phyloP scores from a whole-genome alignment of 2,329 filamentous ascomycete species.

The Pseudogymnoascus sp. region DNA sequence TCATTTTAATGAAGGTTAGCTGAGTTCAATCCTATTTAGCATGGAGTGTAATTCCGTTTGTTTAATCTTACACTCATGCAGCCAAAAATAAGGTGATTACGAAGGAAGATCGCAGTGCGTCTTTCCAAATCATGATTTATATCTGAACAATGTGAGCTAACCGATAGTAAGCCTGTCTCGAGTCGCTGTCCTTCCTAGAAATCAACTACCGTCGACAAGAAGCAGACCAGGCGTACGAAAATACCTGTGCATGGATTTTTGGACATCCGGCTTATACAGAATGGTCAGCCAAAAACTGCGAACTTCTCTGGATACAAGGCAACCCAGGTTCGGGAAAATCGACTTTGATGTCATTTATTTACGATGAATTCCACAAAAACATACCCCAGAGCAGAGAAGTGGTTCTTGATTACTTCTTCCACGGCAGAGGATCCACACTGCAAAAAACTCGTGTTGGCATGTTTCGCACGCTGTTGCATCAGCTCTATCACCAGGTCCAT shows the following conservation, averaged over 20 bases:
- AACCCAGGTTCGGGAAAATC: constrained; percentile 37
- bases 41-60: not conserved
- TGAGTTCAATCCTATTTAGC: not conserved
- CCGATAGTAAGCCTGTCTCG: constrained; percentile 22
- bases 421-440: constrained; percentile 27
- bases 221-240: constrained; percentile 18
- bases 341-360: constrained; percentile 31
- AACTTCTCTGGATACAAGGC: constrained; percentile 34
- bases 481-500: constrained; percentile 18
- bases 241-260: constrained; percentile 32
- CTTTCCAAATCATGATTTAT: not conserved
- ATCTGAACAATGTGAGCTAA: not conserved
- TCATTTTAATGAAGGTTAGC: not conserved
- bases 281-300: constrained; percentile 20
- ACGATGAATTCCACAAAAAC: constrained; percentile 23
- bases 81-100: not conserved
- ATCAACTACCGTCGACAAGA: constrained; percentile 24
- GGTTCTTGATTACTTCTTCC: constrained; percentile 33
- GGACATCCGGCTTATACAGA: constrained; percentile 19
- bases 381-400: constrained; percentile 9
- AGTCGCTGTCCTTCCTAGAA: constrained; percentile 28
- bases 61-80: not conserved
- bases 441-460: constrained; percentile 30
- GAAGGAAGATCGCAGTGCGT: not conserved
- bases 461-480: constrained; percentile 31